Conservation (phyloP, 495 filamentous ascomycete species). For the Penicillium canescens region DNA sequence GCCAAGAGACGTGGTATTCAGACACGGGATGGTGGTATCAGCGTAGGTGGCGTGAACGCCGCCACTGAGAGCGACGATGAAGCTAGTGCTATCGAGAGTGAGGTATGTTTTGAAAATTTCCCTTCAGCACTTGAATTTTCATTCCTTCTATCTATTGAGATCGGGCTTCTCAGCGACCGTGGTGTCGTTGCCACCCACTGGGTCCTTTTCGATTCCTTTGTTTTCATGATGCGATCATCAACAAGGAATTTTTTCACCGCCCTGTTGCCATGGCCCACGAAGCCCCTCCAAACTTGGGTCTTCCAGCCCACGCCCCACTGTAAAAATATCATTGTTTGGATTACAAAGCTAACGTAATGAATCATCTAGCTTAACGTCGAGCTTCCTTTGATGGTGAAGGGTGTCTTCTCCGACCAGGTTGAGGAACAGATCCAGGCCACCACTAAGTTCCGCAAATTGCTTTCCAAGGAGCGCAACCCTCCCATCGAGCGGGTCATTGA, state of each 20-base stretch:
- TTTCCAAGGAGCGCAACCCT: conserved; percentile 98
- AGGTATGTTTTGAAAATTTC: conserved; percentile 65
- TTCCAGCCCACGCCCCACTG: conserved; percentile 21
- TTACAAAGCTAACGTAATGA: conserved; percentile 38
- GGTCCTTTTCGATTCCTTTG: conserved; percentile 15
- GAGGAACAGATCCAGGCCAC: conserved; percentile 98
- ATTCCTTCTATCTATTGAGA: neutral
- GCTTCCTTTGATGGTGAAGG: conserved; percentile 95
- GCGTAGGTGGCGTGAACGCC: conserved; percentile 81
- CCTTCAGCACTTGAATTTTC: conserved; percentile 13
- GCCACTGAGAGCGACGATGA: conserved; percentile 98
- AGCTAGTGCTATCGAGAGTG: conserved; percentile 85
- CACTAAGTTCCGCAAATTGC: conserved; percentile 95
- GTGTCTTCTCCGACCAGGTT: conserved; percentile 98
- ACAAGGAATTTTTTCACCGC: conserved; percentile 45
- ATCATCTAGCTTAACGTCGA: conserved; percentile 85
- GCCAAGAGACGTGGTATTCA: conserved; percentile 96
- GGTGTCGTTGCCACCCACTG: conserved; percentile 6
- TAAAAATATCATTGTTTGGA: conserved; percentile 8
- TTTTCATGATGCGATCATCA: conserved; percentile 36
- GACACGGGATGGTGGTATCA: conserved; percentile 66
- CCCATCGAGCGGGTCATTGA: conserved; percentile 99
- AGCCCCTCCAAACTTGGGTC: conserved; percentile 25
- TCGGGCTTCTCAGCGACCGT: conserved; percentile 1
- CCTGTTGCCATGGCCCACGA: conserved; percentile 34